A percentile compares a stretch with the other conserved stretches of the same genome.
These are phyloP conservation scores for Magnaporthales sp. DNA, from an alignment of 2,329 filamentous ascomycete genomes.

Conservation along the genomic window DNA sequence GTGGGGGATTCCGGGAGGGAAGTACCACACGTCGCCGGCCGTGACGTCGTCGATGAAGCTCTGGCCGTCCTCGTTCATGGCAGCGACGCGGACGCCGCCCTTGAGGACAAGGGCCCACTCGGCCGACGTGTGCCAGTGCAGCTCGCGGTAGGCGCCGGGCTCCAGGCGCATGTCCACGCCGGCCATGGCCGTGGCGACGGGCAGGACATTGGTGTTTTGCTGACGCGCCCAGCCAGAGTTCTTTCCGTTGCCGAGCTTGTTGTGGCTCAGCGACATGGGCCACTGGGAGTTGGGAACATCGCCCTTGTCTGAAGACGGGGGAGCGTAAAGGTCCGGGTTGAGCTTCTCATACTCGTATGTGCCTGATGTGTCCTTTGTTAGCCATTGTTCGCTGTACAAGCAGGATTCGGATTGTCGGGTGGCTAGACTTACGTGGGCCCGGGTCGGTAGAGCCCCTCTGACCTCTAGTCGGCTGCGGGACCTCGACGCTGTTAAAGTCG, in stretches of 20 bases:
- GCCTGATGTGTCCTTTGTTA: constrained; percentile 14
- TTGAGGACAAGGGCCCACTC: constrained; percentile 46
- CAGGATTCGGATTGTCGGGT: no score
- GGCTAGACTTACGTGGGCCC: constrained; percentile 31
- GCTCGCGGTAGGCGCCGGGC: constrained; percentile 50
- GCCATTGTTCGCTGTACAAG: not conserved
- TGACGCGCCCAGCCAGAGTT: constrained; percentile 44
- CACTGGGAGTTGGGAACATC: constrained; percentile 38
- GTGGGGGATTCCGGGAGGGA: constrained; percentile 39
- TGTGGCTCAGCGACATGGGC: constrained; percentile 44
- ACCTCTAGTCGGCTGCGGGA: constrained; percentile 48
- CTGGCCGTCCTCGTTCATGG: constrained; percentile 41
- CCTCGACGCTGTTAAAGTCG: constrained; percentile 40
- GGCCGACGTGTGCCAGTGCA: constrained; percentile 52
- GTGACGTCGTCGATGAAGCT: constrained; percentile 38
- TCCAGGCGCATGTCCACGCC: constrained; percentile 51
- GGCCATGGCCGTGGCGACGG: constrained; percentile 40
- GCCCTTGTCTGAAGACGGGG: constrained; percentile 43
- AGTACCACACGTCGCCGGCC: constrained; percentile 46
- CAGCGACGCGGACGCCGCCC: constrained; percentile 40
- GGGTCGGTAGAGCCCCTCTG: constrained; percentile 38
- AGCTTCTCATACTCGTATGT: constrained; percentile 41
- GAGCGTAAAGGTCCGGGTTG: constrained; percentile 45
- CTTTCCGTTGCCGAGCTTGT: constrained; percentile 32
- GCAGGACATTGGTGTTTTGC: constrained; percentile 42